A percentile compares a stretch with the other conserved stretches of the same genome.
Evolutionary conservation across 208 protist genomes (phyloP).

Genomic region (Phytomonas sp.): DNA sequence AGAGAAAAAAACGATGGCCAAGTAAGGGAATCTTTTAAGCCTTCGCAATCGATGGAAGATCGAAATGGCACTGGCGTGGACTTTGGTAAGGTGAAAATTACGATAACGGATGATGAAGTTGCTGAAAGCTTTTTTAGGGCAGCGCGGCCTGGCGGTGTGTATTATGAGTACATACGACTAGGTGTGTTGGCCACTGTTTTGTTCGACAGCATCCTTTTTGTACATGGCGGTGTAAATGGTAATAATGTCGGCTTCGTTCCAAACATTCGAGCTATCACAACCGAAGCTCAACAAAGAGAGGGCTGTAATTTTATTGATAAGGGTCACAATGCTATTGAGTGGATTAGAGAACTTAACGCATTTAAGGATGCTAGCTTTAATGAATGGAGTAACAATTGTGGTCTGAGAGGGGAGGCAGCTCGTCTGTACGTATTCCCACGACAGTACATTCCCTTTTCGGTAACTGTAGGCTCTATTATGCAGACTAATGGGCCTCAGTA

Average conservation of each 20-base stretch:
- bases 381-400: conserved; percentile 25
- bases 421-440: conserved; percentile 57
- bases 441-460: conserved; percentile 40
- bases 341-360: conserved; percentile 40
- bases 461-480: conserved; percentile 48
- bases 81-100: not conserved
- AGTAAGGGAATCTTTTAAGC: not conserved
- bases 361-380: conserved; percentile 45
- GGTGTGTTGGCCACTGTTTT: conserved; percentile 45
- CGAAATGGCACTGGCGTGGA: not conserved
- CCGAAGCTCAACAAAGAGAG: conserved; percentile 4
- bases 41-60: not conserved
- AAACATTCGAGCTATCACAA: conserved; percentile 12
- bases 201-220: conserved; percentile 61
- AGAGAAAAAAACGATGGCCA: not conserved
- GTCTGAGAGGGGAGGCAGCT: conserved; percentile 30
- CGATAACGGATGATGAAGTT: conserved; percentile 39
- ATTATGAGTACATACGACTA: conserved; percentile 60
- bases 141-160: conserved; percentile 51
- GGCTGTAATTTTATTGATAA: conserved; percentile 13
- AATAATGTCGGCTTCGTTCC: conserved; percentile 68
- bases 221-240: conserved; percentile 68
- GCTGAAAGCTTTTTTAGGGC: conserved; percentile 56
- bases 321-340: conserved; percentile 24
- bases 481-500: conserved; percentile 36